A percentile compares a stretch with the other conserved stretches of the same genome.
phyloP scores from a whole-genome alignment of 257 asterid species.

The Osmanthus fragrans region DNA sequence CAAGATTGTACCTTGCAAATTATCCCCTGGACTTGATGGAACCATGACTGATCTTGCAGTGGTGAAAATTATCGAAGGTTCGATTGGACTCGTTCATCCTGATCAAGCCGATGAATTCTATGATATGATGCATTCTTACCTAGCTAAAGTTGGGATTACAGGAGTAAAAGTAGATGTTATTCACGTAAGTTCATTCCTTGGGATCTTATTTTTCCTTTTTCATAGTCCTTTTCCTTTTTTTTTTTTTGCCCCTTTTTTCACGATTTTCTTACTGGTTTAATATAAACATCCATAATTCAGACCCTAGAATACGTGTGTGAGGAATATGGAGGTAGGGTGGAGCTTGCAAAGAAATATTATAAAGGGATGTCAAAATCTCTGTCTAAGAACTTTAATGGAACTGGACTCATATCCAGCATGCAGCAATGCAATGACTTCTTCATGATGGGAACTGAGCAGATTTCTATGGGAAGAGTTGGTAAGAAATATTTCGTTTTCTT shows the following conservation, averaged over 20 bases:
- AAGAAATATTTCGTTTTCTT: background rate
- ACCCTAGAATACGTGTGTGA: slow-evolving; percentile 27
- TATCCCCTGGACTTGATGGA: slow-evolving; percentile 32
- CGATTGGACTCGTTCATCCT: slow-evolving; percentile 33
- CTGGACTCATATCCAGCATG: slow-evolving; percentile 35
- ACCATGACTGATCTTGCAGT: slow-evolving; percentile 38
- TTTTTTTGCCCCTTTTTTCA: no score
- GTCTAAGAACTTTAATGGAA: slow-evolving; percentile 35
- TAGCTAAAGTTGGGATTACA: slow-evolving; percentile 29
- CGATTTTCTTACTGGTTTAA: no score
- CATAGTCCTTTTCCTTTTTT: background rate
- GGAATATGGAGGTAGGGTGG: slow-evolving; percentile 37
- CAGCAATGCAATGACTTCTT: slow-evolving; percentile 39
- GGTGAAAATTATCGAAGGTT: slow-evolving; percentile 28
- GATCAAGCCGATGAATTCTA: slow-evolving; percentile 27
- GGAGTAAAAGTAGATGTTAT: slow-evolving; percentile 38
- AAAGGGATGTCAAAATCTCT: slow-evolving; percentile 30
- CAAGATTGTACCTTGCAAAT: slow-evolving; percentile 22
- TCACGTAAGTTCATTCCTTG: slow-evolving; percentile 17
- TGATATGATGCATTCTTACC: slow-evolving; percentile 31
- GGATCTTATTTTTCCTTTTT: background rate
- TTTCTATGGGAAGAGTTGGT: slow-evolving; percentile 42
- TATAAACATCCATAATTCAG: slow-evolving; percentile 4
- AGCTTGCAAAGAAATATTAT: slow-evolving; percentile 33
- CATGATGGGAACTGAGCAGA: slow-evolving; percentile 35